These are phyloP conservation scores for Rhodotorula sp. DNA, from an alignment of 1,284 basidiomycete genomes.

Conservation along the genomic window DNA sequence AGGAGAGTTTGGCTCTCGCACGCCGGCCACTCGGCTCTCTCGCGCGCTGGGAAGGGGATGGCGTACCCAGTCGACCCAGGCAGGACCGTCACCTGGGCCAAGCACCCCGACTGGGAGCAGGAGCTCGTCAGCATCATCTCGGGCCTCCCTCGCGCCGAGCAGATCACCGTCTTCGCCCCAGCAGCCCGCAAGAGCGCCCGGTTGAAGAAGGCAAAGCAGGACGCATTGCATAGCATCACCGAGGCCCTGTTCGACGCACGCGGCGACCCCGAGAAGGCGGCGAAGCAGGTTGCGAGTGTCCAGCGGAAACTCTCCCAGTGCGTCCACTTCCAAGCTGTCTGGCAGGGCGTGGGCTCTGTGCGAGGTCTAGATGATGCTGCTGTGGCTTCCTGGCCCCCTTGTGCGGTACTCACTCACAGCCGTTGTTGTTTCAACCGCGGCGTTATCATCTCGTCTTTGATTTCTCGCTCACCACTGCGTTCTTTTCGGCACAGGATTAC, in stretches of 20 bases:
- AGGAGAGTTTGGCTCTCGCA: background rate
- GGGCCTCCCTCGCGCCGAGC: background rate
- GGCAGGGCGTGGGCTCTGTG: background rate
- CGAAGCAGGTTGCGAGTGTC: slow-evolving; percentile 9
- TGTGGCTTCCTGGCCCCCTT: too few species aligned
- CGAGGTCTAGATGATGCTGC: too few species aligned
- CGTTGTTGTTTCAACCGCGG: too few species aligned
- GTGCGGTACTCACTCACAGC: too few species aligned
- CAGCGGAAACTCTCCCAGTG: slow-evolving; percentile 3
- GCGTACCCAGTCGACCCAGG: slow-evolving; percentile 16
- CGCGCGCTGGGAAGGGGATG: background rate
- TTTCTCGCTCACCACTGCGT: background rate
- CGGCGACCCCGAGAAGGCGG: background rate
- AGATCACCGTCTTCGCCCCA: background rate
- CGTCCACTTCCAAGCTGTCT: background rate
- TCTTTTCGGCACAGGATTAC: slow-evolving; percentile 5
- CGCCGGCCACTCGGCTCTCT: too few species aligned
- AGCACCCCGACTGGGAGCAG: background rate
- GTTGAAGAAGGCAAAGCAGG: background rate
- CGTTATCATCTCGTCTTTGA: too few species aligned
- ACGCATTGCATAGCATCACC: background rate
- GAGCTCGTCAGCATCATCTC: too few species aligned
- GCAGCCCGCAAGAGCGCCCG: background rate
- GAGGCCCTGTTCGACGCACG: background rate
- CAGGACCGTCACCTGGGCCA: slow-evolving; percentile 1